Evolutionary conservation across 352 stramenopile species (phyloP), one percentile per base, ranked within the genome.

Genomic region (Globisporangium cystogenes): DNA sequence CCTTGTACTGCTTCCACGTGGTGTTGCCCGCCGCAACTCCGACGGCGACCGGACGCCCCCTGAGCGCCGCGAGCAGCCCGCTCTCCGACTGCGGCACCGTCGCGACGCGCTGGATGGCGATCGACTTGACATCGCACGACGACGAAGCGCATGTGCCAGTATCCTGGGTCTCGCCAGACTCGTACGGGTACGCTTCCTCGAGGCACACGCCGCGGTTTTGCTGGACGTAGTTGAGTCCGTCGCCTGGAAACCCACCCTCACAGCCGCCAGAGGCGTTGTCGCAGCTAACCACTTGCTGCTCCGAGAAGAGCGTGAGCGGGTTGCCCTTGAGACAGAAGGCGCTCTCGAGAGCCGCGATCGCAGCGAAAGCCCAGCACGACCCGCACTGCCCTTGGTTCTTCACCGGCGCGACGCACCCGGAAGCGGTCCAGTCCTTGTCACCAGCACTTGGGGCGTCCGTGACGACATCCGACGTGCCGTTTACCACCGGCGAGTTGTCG

Each of bases 291-390:
- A 98, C 52, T 64, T 98, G 90, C 57, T 98, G 85, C 73, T 98
- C 93, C 15, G 86, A 96, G 11, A 98, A 78, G 55, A 86, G 68
- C 24, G 83, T 76, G 1, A 98, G 65, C 12, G 69, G 59, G 10
- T 70, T 55, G 7, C 77, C 90, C 36, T 72, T 67, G 15, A 98
- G 70, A 24, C 86, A 96, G 57, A 96, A 71, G 7, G 87, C 90
- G 26, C 82, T 96, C 64, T 98, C 94, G 2, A 98, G 71, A 16
- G 83, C 84, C 36, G 90, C 93, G 1, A 96, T 78, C 1, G 93
- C 88, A 1, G 95, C 96, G 69, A 99, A 99, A 0, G 93, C 91
- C 96, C 96, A 99, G 76, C 97, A 99, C n/a, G 90, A 97, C 39
- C 97, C 96, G 65, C 97, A 99, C 8, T 87, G 56, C 10, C 93